These are phyloP conservation scores for Pichia inconspicua DNA, from an alignment of 1,139 yeast species.

Conservation along the genomic window DNA sequence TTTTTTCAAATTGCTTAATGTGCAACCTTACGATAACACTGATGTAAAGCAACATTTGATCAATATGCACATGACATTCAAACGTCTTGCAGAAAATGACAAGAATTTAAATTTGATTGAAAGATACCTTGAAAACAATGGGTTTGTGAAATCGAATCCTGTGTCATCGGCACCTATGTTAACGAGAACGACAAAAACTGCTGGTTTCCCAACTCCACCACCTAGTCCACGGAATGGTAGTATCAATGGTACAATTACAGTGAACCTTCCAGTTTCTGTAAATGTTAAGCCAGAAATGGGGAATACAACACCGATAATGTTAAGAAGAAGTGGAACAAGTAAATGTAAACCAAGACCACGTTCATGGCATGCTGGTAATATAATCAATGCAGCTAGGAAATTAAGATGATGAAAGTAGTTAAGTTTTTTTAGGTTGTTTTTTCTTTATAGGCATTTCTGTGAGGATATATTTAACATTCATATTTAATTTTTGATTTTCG, in stretches of 20 bases:
- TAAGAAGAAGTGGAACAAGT: slow-evolving; percentile 4
- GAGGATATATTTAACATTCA: slow-evolving; percentile 34
- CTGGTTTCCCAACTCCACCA: not conserved
- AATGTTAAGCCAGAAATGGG: not conserved
- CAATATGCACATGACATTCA: slow-evolving; percentile 4
- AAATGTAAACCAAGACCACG: slow-evolving; percentile 11
- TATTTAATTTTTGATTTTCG: slow-evolving; percentile 25
- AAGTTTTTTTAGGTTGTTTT: slow-evolving; percentile 19
- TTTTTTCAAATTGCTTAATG: slow-evolving; percentile 1
- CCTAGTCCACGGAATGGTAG: not conserved
- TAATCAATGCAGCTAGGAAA: slow-evolving; percentile 8
- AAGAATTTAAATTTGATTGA: slow-evolving; percentile 5
- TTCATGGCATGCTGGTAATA: slow-evolving; percentile 12
- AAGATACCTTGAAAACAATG: slow-evolving; percentile 3
- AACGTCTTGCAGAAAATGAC: not conserved
- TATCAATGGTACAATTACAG: not conserved
- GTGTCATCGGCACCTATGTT: no score
- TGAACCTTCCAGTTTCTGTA: slow-evolving; percentile 5
- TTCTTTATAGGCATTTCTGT: slow-evolving; percentile 37
- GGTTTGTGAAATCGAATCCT: not conserved
- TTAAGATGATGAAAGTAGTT: no score
- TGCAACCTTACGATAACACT: not conserved
- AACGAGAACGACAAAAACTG: not conserved
- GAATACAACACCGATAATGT: not conserved
- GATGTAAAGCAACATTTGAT: slow-evolving; percentile 4